Evolutionary conservation across 208 protist species (phyloP).

Genomic region (Phytomonas sp.): DNA sequence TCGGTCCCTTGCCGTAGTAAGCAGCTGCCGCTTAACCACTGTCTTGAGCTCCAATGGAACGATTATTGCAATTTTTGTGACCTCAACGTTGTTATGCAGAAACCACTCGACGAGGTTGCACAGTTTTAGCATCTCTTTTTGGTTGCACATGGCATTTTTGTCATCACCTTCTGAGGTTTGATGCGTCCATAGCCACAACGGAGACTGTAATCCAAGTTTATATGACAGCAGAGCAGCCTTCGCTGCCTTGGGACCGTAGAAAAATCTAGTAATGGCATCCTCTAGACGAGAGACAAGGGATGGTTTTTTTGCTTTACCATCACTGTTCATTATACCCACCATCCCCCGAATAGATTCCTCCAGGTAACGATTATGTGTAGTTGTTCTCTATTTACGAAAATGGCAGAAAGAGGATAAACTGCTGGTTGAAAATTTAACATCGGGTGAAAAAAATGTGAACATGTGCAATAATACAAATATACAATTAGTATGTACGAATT

Average conservation of each 20-base stretch:
- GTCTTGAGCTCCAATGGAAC: conserved; percentile 46
- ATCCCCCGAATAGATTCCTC: background rate
- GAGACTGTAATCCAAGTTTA: conserved; percentile 55
- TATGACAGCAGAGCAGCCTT: conserved; percentile 23
- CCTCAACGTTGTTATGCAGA: conserved; percentile 37
- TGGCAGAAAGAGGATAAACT: background rate
- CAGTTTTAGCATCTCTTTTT: conserved; percentile 40
- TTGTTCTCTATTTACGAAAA: background rate
- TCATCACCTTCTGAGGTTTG: conserved; percentile 1
- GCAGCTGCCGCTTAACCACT: conserved; percentile 26
- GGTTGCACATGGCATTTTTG: background rate
- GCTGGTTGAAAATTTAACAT: background rate
- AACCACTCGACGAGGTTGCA: conserved; percentile 62
- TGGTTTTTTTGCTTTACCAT: background rate
- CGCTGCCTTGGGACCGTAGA: conserved; percentile 34
- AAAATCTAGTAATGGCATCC: conserved; percentile 46
- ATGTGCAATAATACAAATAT: background rate
- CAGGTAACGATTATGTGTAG: background rate
- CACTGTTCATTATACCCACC: conserved; percentile 1
- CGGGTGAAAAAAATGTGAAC: background rate
- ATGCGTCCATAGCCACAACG: conserved; percentile 82
- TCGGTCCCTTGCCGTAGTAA: conserved; percentile 8
- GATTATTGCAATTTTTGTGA: conserved; percentile 44
- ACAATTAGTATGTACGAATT: background rate
- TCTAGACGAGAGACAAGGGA: conserved; percentile 37